Evolutionary conservation across 179 eudicot genomes (phyloP).

Genomic region (Sideroxylon spinosum): DNA sequence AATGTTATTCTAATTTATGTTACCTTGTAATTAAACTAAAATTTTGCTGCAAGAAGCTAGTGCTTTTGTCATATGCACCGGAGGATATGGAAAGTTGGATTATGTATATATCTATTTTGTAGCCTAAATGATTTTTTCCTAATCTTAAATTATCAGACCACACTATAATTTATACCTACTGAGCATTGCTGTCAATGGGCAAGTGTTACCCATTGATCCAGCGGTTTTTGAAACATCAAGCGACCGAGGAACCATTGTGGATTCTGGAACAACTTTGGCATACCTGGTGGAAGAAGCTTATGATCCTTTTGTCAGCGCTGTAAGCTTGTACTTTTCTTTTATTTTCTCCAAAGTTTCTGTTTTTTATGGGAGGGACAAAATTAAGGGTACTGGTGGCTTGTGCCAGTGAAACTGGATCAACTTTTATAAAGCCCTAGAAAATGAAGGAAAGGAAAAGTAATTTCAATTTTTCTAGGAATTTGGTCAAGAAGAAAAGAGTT

Average conservation of each 20-base stretch:
- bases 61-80: neutral
- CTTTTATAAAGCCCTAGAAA: neutral
- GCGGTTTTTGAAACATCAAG: constrained; percentile 71
- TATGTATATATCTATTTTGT: neutral
- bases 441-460: neutral
- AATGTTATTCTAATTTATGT: no score
- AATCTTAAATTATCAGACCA: constrained; percentile 52
- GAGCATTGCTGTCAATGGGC: constrained; percentile 84
- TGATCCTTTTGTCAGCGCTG: constrained; percentile 77
- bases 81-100: neutral
- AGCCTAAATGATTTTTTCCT: neutral
- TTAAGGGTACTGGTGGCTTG: neutral
- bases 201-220: constrained; percentile 58
- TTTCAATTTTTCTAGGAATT: neutral
- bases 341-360: neutral
- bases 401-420: neutral
- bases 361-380: neutral
- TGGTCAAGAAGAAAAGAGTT: neutral
- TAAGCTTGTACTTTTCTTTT: constrained; percentile 32
- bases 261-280: constrained; percentile 95
- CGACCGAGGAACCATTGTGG: constrained; percentile 76
- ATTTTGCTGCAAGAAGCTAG: neutral
- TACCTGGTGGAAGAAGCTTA: constrained; percentile 91
- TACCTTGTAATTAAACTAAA: neutral
- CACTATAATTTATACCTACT: constrained; percentile 84